Evolutionary conservation across 768 basidiomycete genomes (phyloP).

Genomic region (Exsudoporus frostii): DNA sequence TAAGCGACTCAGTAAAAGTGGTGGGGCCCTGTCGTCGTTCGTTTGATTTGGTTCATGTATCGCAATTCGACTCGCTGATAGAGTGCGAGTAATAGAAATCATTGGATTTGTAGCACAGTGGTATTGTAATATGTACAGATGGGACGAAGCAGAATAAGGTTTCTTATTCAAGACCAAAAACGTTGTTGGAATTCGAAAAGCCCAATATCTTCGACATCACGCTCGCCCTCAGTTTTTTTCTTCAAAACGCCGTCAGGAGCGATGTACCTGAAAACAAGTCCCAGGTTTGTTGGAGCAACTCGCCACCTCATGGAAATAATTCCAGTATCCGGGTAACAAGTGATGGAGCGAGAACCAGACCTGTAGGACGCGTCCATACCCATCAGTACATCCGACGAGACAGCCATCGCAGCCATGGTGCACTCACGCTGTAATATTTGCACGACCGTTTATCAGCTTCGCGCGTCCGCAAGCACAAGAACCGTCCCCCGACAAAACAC

Average conservation of each 20-base stretch:
- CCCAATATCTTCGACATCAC: too few species aligned
- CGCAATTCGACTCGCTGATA: not conserved
- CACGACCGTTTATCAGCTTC: conserved; percentile 35
- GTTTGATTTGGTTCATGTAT: not conserved
- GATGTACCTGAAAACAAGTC: conserved; percentile 15
- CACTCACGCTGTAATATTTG: conserved; percentile 37
- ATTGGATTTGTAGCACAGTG: too few species aligned
- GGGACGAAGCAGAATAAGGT: not conserved
- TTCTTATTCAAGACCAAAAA: not conserved
- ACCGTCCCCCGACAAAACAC: conserved; percentile 33
- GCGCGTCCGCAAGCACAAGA: conserved; percentile 28
- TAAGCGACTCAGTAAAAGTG: not conserved
- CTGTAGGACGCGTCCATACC: conserved; percentile 2
- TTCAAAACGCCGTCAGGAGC: conserved; percentile 7
- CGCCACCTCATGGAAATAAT: conserved; percentile 28
- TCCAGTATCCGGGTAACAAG: conserved; percentile 36
- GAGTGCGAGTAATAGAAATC: not conserved
- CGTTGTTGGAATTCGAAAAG: not conserved
- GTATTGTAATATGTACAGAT: too few species aligned
- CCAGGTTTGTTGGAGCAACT: conserved; percentile 22
- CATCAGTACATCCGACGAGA: not conserved
- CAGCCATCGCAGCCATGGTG: not conserved
- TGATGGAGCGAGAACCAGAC: conserved; percentile 37
- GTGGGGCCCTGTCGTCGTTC: not conserved
- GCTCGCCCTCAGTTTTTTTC: too few species aligned